phyloP scores from a whole-genome alignment of 2,329 filamentous ascomycete genomes.

The Aspergillus ustus region DNA sequence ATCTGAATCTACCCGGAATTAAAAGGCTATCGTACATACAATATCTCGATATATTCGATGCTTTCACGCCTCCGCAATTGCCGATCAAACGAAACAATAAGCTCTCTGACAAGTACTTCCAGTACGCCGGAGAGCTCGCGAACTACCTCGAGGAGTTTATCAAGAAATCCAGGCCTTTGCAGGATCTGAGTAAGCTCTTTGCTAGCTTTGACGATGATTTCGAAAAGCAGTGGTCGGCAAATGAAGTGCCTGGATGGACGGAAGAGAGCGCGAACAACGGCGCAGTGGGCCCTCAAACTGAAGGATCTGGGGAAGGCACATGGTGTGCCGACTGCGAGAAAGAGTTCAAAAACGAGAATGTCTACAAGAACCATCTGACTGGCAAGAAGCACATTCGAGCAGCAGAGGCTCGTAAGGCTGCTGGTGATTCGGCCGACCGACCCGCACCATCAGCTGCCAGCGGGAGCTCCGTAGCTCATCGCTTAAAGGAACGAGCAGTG shows the following conservation, averaged over 20 bases:
- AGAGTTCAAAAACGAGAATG: constrained; percentile 93
- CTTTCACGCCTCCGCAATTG: constrained; percentile 74
- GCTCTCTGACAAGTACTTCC: constrained; percentile 89
- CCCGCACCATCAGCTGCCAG: constrained; percentile 26
- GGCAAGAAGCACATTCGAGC: constrained; percentile 94
- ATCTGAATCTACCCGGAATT: constrained; percentile 83
- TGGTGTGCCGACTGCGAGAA: constrained; percentile 94
- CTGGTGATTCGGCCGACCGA: constrained; percentile 44
- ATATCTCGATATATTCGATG: constrained; percentile 90
- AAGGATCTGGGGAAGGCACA: constrained; percentile 68
- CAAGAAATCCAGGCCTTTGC: constrained; percentile 79
- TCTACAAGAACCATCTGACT: constrained; percentile 85
- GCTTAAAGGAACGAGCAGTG: constrained; percentile 85
- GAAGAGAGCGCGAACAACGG: constrained; percentile 54
- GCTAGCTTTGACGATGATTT: constrained; percentile 81
- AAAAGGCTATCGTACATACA: constrained; percentile 89
- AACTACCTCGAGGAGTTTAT: constrained; percentile 88
- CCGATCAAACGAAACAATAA: constrained; percentile 82
- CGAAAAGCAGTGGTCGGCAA: constrained; percentile 77
- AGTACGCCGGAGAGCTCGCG: constrained; percentile 79
- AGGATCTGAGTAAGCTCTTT: constrained; percentile 82
- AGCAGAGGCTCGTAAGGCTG: constrained; percentile 65
- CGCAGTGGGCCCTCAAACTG: constrained; percentile 50
- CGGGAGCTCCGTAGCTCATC: constrained; percentile 39
- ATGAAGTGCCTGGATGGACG: constrained; percentile 80